Evolutionary conservation across 164 flowering plant genomes (phyloP), one percentile per base, ranked within the genome.

Genomic region (Aristolochia californica): DNA sequence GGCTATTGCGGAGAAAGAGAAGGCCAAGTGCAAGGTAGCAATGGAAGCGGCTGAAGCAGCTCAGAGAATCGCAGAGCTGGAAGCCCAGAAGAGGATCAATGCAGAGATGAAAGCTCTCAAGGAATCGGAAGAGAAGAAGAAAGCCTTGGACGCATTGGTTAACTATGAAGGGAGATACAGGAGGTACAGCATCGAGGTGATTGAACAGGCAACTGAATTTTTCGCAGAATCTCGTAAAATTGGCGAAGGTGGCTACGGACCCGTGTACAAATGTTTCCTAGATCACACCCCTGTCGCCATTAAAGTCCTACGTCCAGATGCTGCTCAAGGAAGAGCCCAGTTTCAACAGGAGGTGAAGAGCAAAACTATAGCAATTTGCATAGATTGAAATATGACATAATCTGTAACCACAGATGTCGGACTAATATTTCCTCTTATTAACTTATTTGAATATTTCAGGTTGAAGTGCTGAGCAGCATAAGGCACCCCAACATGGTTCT

Each of bases 241-340:
- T 49, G 94, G 94, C 21, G 89, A 83, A 76, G 94, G 94, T 2
- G 94, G 89, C 18, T 85, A 86, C 59, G 94, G 89, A 25, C 87
- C 94, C 0, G 89, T 86, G 8, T 86, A 70, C 67, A 77, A 63
- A 66, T 70, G 84, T 62, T 48, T 63, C 61, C 66, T 86, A 34
- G 94, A 86, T 66, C 89, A 83, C 57, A 86, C 94, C 17, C 74
- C 70, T 22, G 89, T 77, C 16, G 94, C 94, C 56, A 58, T 86
- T 14, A 86, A 86, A 60, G 87, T 82, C 58, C 74, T 86, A 14
- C 82, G 85, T 18, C 87, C 94, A 13, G 94, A 82, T 67, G 87
- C 89, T 16, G 85, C 94, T 48, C 89, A 83, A 58, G 94, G 94
- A 63, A 69, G 79, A 56, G 78, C 85, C 54, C 89, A 86, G 68